A percentile compares a stretch with the other conserved stretches of the same genome.
Conservation (phyloP, 805 yeast genomes). For the Monosporozyma servazzii region DNA sequence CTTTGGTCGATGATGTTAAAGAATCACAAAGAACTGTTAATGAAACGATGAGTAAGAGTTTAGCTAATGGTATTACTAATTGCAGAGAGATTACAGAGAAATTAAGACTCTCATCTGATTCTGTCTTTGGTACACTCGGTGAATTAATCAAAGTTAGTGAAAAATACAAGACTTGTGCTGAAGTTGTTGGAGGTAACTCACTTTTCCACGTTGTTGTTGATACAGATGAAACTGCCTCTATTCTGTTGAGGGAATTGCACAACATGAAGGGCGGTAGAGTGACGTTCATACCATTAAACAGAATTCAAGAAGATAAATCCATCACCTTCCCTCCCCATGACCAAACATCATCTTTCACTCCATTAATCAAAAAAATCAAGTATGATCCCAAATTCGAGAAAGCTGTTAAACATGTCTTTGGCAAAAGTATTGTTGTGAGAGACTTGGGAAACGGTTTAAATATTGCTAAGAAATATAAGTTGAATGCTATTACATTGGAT, state of each 20-base stretch:
- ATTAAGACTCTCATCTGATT: slow-evolving; percentile 42
- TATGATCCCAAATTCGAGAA: slow-evolving; percentile 46
- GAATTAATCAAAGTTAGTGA: slow-evolving; percentile 75
- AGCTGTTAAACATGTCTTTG: slow-evolving; percentile 75
- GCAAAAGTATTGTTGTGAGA: slow-evolving; percentile 67
- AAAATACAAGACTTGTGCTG: slow-evolving; percentile 77
- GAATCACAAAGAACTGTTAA: slow-evolving; percentile 51
- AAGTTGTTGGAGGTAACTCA: slow-evolving; percentile 80
- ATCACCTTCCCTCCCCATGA: slow-evolving; percentile 52
- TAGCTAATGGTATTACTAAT: slow-evolving; percentile 59
- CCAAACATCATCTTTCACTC: slow-evolving; percentile 46
- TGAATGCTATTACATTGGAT: slow-evolving; percentile 78
- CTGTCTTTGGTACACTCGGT: slow-evolving; percentile 79
- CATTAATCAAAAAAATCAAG: slow-evolving; percentile 66
- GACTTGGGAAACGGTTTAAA: slow-evolving; percentile 61
- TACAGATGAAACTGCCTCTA: slow-evolving; percentile 71
- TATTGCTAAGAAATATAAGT: slow-evolving; percentile 47
- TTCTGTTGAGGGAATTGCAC: slow-evolving; percentile 65
- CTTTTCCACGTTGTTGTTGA: slow-evolving; percentile 87
- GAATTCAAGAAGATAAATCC: slow-evolving; percentile 37
- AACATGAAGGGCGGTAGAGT: slow-evolving; percentile 71
- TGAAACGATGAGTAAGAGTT: slow-evolving; percentile 67
- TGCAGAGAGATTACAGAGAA: slow-evolving; percentile 54
- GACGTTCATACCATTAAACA: slow-evolving; percentile 82
- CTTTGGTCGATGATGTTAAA: slow-evolving; percentile 45